phyloP scores from a whole-genome alignment of 305 asterid species.

The Solanum hybrid region DNA sequence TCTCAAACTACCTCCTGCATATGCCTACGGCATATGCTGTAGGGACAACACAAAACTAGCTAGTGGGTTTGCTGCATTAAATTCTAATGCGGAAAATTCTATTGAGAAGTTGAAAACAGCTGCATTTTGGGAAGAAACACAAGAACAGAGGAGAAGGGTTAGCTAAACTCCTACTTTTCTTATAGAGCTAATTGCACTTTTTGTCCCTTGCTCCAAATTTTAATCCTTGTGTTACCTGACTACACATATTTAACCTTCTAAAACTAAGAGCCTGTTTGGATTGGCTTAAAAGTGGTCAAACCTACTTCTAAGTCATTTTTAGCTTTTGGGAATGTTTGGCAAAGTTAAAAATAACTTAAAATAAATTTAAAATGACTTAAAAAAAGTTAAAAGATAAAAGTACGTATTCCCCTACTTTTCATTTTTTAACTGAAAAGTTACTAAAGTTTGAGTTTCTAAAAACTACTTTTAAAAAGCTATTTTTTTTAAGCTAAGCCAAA shows the following conservation, averaged over 20 bases:
- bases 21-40: neutral
- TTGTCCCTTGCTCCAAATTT: neutral
- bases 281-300: neutral
- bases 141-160: neutral
- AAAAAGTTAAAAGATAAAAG: neutral
- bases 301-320: too few species aligned
- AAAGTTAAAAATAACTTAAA: neutral
- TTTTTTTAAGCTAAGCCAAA: neutral
- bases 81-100: neutral
- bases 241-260: constrained; percentile 1
- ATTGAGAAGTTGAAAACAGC: neutral
- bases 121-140: neutral
- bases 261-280: neutral
- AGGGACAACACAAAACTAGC: constrained; percentile 2
- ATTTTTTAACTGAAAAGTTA: neutral
- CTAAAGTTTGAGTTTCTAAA: neutral
- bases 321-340: neutral
- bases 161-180: neutral
- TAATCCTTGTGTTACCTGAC: neutral
- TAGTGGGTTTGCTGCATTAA: neutral
- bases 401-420: neutral
- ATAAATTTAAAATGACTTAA: neutral
- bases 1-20: neutral
- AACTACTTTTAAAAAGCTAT: neutral
- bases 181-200: neutral